Percentiles rank a stretch among this genome's conserved stretches.
Conservation (phyloP, 306 rosid species). For the Prunus mongolica region DNA sequence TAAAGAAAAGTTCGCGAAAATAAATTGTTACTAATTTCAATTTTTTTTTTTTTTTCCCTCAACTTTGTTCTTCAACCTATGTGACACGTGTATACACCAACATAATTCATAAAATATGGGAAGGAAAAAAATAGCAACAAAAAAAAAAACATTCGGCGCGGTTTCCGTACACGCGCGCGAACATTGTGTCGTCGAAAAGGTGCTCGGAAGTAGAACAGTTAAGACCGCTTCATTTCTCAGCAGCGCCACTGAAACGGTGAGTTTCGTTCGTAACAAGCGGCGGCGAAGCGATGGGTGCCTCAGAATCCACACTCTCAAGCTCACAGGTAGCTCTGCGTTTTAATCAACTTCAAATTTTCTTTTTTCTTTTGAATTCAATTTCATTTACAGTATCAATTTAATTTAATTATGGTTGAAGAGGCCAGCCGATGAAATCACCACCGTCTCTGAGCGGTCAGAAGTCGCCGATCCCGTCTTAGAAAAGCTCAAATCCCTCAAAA, state of each 20-base stretch:
- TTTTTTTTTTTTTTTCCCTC: too few relatives aligned
- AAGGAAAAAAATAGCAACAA: too few relatives aligned
- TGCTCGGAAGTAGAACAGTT: neutral
- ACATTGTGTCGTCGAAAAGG: neutral
- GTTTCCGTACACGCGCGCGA: conserved; percentile 3
- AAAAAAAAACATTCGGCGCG: neutral
- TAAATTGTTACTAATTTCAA: too few relatives aligned
- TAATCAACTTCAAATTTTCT: neutral
- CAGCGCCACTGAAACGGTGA: neutral
- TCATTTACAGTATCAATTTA: neutral
- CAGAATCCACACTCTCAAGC: conserved; percentile 70
- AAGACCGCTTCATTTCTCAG: neutral
- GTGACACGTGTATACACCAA: too few relatives aligned
- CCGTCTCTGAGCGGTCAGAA: conserved; percentile 62
- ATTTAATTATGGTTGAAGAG: conserved; percentile 28
- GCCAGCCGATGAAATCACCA: conserved; percentile 68
- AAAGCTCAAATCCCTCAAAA: conserved; percentile 63
- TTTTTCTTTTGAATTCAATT: neutral
- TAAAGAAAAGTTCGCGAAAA: neutral
- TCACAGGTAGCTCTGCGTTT: conserved; percentile 29
- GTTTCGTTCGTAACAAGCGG: conserved; percentile 9
- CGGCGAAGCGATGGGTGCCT: conserved; percentile 62
- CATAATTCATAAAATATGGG: too few relatives aligned
- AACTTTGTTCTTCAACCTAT: too few relatives aligned
- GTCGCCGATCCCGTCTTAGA: conserved; percentile 66